Base-by-base conservation (phyloP, 345 rosid genomes). In the Rhodamnia argentea region DNA sequence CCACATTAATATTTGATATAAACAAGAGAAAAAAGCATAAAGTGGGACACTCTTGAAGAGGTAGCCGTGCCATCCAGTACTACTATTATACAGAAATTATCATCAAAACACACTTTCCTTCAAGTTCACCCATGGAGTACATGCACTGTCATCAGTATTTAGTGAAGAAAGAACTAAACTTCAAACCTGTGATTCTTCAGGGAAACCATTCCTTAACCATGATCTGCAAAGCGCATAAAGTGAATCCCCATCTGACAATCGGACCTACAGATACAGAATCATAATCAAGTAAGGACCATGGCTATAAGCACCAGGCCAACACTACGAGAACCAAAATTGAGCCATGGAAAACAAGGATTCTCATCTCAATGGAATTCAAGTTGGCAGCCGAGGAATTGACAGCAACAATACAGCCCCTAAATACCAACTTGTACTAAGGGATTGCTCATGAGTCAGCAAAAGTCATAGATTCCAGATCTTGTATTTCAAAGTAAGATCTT, bases 181-280 rank as follows among this genome's bases (percentile, higher is more conserved):
- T 83, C 59, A 84, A 78, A 97, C 99, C 98, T 95, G 94, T 81
- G 57, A 90, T 89, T 95, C 95, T 84, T 94, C 95, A 15, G 90
- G 91, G 86, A 85, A 89, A 76, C 99, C 98, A 88, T 95, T 96
- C 90, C 94, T 92, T 91, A 97, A 88, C 99, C 99, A 97, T 83
- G 99, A 96, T 20, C 99, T 97, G 84, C 98, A 90, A 87, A 97
- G 96, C 50, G 93, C 89, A 87, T 95, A 97, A 83, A 97, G 93
- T 88, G 99, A 93, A 89, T 94, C 92, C 83, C 93, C 98, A 10
- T 92, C 96, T 22, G 95, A 88, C 87, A 94, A 90, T 88, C 91
- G 91, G 87, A 95, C 96, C 99, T 97, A 89, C 10, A 91, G 90
- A 74, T 23, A 86, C 24, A 78, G 83, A 85, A 62, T 84, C 85